These are phyloP conservation scores for Citrus unshiu DNA, from an alignment of 345 rosid genomes.

Conservation along the genomic window DNA sequence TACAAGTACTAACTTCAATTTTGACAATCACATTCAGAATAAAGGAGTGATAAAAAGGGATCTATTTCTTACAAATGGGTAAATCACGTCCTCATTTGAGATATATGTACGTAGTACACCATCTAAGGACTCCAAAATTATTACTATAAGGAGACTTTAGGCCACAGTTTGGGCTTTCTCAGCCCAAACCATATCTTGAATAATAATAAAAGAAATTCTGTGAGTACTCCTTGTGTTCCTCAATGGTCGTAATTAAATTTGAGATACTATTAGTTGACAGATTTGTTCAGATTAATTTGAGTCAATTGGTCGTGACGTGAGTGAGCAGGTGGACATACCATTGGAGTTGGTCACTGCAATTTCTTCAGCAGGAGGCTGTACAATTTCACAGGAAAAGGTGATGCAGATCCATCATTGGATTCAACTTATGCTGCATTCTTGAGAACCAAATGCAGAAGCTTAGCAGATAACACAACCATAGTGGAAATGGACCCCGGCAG, in stretches of 20 bases:
- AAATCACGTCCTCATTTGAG: neutral
- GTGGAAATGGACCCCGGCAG: slow-evolving; percentile 19
- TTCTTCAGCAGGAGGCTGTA: slow-evolving; percentile 34
- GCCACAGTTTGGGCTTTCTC: neutral
- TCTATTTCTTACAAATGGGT: too few relatives aligned
- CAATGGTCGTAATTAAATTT: too few relatives aligned
- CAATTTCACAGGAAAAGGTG: slow-evolving; percentile 43
- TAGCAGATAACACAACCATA: slow-evolving; percentile 5
- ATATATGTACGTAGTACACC: too few relatives aligned
- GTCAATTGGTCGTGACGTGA: neutral
- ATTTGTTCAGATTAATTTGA: too few relatives aligned
- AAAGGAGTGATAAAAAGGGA: too few relatives aligned
- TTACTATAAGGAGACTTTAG: too few relatives aligned
- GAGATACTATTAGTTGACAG: too few relatives aligned
- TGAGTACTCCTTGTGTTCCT: too few relatives aligned
- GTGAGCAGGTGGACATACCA: slow-evolving; percentile 29
- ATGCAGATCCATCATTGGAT: slow-evolving; percentile 30
- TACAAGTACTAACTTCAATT: too few relatives aligned
- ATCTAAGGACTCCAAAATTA: too few relatives aligned
- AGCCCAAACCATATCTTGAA: neutral
- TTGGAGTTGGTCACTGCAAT: slow-evolving; percentile 33
- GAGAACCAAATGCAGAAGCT: slow-evolving; percentile 20
- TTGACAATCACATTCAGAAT: too few relatives aligned
- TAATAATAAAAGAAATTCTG: too few relatives aligned
- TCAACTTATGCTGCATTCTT: slow-evolving; percentile 24